These are phyloP conservation scores for Lactifluus subvellereus DNA, from an alignment of 768 basidiomycete species.

Conservation along the genomic window DNA sequence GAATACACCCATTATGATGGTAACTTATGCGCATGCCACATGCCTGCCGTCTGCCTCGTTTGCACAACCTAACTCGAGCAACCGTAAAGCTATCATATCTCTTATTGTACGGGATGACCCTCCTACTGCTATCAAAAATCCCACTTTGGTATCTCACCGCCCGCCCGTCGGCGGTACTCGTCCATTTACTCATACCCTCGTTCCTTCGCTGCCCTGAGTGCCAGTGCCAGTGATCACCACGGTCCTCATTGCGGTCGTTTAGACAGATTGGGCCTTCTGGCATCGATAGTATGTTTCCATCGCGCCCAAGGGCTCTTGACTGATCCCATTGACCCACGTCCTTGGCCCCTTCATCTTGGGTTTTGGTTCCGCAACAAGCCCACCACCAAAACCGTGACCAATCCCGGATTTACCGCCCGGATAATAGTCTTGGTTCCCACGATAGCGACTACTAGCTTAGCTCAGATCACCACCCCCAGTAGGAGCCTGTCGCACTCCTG, in stretches of 20 bases:
- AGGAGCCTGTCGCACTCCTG: neutral
- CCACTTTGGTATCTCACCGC: too few relatives aligned
- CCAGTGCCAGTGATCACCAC: neutral
- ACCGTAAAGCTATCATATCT: too few relatives aligned
- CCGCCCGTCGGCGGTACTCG: neutral
- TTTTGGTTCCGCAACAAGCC: neutral
- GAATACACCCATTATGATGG: too few relatives aligned
- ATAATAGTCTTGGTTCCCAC: slow-evolving; percentile 7
- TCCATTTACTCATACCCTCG: neutral
- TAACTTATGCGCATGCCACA: too few relatives aligned
- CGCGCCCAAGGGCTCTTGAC: slow-evolving; percentile 3
- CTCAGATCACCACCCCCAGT: slow-evolving; percentile 4
- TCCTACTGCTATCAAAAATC: too few relatives aligned
- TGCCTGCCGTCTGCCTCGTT: neutral
- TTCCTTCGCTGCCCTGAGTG: neutral
- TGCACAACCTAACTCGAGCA: neutral
- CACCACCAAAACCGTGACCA: neutral
- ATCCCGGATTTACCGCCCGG: slow-evolving; percentile 17
- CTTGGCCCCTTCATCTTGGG: neutral
- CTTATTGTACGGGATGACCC: too few relatives aligned
- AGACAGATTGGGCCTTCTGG: slow-evolving; percentile 42
- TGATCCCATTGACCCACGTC: neutral
- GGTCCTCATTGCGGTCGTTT: slow-evolving; percentile 23
- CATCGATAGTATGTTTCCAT: slow-evolving; percentile 42
- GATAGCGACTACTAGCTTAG: neutral